phyloP scores from a whole-genome alignment of 345 rosid species.

The Erysimum cheiranthoides region DNA sequence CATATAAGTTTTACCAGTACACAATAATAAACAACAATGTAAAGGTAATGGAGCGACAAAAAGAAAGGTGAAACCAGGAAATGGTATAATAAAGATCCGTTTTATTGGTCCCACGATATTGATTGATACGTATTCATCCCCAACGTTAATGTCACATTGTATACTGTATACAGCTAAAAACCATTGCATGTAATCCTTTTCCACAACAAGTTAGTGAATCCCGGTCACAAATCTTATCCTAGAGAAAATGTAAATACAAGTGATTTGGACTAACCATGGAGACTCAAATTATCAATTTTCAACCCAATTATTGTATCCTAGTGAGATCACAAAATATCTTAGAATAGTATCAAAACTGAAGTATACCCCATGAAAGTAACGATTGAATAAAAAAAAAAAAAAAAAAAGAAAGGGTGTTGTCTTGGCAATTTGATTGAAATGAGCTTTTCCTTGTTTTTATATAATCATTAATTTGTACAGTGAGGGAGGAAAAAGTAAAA shows the following conservation, averaged over 20 bases:
- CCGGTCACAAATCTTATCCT: neutral
- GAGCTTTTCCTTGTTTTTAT: neutral
- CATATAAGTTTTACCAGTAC: neutral
- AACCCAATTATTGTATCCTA: neutral
- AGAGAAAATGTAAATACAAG: neutral
- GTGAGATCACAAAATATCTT: neutral
- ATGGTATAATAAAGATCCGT: neutral
- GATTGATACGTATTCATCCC: constrained; percentile 3
- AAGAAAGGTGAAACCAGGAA: neutral
- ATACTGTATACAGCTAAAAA: neutral
- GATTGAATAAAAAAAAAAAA: neutral
- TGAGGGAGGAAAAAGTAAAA: constrained; percentile 16
- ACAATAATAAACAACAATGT: neutral
- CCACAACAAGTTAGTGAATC: neutral
- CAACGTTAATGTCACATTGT: neutral
- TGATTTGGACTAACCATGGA: neutral
- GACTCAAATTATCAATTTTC: neutral
- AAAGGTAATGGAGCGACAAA: neutral
- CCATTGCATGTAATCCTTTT: neutral
- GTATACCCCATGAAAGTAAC: neutral
- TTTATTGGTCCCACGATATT: neutral
- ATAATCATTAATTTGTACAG: neutral
- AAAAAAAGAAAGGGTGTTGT: too few relatives aligned
- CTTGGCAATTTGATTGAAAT: neutral
- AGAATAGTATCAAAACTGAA: neutral